These are phyloP conservation scores for Colletotrichum brevisporum DNA, from an alignment of 2,329 filamentous ascomycete genomes.

Conservation along the genomic window DNA sequence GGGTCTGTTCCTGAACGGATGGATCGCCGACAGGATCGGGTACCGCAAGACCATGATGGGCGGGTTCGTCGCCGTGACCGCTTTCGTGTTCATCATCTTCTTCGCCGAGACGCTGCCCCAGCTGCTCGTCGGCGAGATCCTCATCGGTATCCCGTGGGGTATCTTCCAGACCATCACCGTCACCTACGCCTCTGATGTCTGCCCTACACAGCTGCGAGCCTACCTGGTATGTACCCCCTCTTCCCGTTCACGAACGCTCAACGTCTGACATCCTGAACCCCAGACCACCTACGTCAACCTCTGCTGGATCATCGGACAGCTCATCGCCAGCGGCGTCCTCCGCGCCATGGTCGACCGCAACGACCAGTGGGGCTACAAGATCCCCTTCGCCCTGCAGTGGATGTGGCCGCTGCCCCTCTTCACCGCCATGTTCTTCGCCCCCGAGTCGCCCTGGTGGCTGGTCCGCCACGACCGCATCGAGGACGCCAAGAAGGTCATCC, in stretches of 20 bases:
- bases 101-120: conserved; percentile 58
- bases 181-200: conserved; percentile 64
- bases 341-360: conserved; percentile 54
- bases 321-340: conserved; percentile 60
- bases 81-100: conserved; percentile 65
- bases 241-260: neutral
- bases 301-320: conserved; percentile 65
- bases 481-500: conserved; percentile 55
- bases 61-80: conserved; percentile 54
- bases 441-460: conserved; percentile 67
- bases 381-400: conserved; percentile 66
- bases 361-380: conserved; percentile 61
- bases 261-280: conserved; percentile 45
- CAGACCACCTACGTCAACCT: conserved; percentile 62
- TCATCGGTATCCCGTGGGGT: conserved; percentile 63
- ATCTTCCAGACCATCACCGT: conserved; percentile 62
- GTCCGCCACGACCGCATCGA: conserved; percentile 57
- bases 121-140: conserved; percentile 61
- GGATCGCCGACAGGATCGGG: conserved; percentile 61
- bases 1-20: conserved; percentile 64
- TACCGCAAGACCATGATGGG: conserved; percentile 64
- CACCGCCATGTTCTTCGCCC: conserved; percentile 58
- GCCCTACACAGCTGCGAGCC: conserved; percentile 60
- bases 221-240: conserved; percentile 57
- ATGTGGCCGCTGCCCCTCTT: conserved; percentile 62